phyloP scores from a whole-genome alignment of 768 basidiomycete genomes.

The Peribolospora baueri region DNA sequence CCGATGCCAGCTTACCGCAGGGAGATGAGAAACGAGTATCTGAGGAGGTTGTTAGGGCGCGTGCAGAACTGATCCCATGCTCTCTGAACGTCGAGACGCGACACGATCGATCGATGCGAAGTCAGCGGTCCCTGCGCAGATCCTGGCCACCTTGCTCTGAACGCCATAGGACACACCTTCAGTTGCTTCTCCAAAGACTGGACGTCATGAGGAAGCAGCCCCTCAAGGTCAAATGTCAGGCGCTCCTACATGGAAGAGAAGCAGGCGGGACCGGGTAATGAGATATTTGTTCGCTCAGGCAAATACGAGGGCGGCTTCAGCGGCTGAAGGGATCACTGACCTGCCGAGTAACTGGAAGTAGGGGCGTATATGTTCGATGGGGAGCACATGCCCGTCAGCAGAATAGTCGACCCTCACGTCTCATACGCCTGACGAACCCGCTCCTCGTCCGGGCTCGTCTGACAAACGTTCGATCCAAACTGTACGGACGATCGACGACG shows the following conservation, averaged over 20 bases:
- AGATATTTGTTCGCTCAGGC: too few relatives aligned
- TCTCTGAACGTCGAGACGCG: neutral
- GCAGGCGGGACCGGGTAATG: too few relatives aligned
- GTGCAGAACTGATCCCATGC: neutral
- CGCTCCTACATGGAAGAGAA: conserved; percentile 27
- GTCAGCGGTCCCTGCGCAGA: neutral
- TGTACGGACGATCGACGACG: too few relatives aligned
- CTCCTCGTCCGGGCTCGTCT: too few relatives aligned
- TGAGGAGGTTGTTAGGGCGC: neutral
- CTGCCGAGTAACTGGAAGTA: too few relatives aligned
- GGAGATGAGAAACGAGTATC: conserved; percentile 19
- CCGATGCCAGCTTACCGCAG: conserved; percentile 21
- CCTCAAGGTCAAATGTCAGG: conserved; percentile 33
- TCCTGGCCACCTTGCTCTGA: neutral
- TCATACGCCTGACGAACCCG: too few relatives aligned
- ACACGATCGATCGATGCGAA: neutral
- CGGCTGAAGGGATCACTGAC: too few relatives aligned
- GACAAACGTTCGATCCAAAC: too few relatives aligned
- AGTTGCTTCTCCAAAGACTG: conserved; percentile 14
- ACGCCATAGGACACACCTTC: neutral
- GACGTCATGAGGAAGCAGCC: conserved; percentile 22
- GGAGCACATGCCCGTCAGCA: too few relatives aligned
- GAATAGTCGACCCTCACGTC: too few relatives aligned
- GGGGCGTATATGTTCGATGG: too few relatives aligned
- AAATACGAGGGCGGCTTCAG: too few relatives aligned